Base-by-base conservation (phyloP, 1,284 basidiomycete species). In the Boletus mariae region DNA sequence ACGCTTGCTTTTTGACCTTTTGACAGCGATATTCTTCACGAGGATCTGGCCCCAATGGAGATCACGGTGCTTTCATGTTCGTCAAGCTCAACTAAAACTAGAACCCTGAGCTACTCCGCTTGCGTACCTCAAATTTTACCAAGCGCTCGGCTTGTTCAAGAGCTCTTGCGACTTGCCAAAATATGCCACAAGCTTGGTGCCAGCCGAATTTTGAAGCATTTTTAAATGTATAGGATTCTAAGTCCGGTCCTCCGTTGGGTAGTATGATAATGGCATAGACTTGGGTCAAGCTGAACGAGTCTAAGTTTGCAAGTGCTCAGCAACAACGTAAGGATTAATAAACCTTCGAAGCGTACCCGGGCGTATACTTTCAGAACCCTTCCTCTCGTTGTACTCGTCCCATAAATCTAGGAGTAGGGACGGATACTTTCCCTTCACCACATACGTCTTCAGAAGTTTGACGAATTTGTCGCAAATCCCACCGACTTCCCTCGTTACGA, bases 11-110 rank as follows among this genome's bases (percentile, higher is more conserved):
- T 50, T 29, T 49, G 59, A 32, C 41, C 49, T 68, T 49, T 58
- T 61, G 37, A 61, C 52, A n/a, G 75, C 66, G 13, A 77, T 44
- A 52, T 80, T 76, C 61, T 83, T 84, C 45, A 99, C 83, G 10
- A 99, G 80, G 47, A 99, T 89, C 70, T 99, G 97, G n/a, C 96
- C 96, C 84, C 94, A 94, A 66, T 99, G 96, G 34, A 99, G 79
- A 70, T 99, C 96, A 17, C 96, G 92, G 71, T 99, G 97, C 92
- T 97, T 66, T 31, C 40, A 44, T 3, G 31, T 15, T 17, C 43
- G 28, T 62, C 45, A 67, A 45, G 26, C n/a, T 38, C 32, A 10
- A 44, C 32, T 17, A 35, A 23, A 15, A 38, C n/a, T n/a, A 44
- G 32, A 35, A 5, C 5, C 45, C 32, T 28, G 32, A 47, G 13